A percentile compares a stretch with the other conserved stretches of the same genome.
Conservation (phyloP, 2,329 filamentous ascomycete species). For the Lachnellula cervina region DNA sequence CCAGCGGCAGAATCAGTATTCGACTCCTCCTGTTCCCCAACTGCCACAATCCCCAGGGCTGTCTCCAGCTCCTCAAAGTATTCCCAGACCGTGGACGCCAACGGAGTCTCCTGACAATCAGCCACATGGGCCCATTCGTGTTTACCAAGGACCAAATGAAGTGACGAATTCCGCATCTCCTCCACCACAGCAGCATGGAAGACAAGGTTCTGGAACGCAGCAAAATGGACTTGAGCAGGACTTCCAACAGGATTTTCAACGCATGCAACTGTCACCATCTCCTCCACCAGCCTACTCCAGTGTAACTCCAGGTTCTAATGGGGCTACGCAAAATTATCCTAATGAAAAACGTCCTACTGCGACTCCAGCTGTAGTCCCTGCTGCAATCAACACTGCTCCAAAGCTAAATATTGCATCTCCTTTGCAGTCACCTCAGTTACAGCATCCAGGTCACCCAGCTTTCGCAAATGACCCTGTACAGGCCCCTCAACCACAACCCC, state of each 20-base stretch:
- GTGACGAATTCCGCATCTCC: constrained; percentile 43
- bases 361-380: constrained; percentile 24
- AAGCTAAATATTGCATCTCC: constrained; percentile 35
- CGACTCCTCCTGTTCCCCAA: constrained; percentile 41
- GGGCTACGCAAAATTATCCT: constrained; percentile 56
- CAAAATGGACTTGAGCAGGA: constrained; percentile 78
- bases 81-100: constrained; percentile 81
- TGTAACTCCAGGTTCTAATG: constrained; percentile 49
- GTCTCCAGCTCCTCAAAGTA: constrained; percentile 29
- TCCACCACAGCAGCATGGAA: constrained; percentile 36
- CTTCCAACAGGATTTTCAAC: constrained; percentile 81
- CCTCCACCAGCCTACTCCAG: constrained; percentile 95
- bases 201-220: constrained; percentile 39
- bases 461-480: constrained; percentile 78
- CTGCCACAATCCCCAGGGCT: constrained; percentile 29
- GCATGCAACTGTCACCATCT: constrained; percentile 73
- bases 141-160: constrained; percentile 81
- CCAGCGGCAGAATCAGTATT: constrained; percentile 77
- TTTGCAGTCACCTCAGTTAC: constrained; percentile 32
- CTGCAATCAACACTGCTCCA: constrained; percentile 26
- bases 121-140: constrained; percentile 82
- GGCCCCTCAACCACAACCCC: constrained; percentile 25
- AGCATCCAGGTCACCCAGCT: constrained; percentile 72
- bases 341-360: constrained; percentile 60
- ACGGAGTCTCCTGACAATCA: constrained; percentile 84